These are phyloP conservation scores for Neckera pumila DNA, from an alignment of 225 moss, liverwort and hornwort genomes.

Conservation along the genomic window DNA sequence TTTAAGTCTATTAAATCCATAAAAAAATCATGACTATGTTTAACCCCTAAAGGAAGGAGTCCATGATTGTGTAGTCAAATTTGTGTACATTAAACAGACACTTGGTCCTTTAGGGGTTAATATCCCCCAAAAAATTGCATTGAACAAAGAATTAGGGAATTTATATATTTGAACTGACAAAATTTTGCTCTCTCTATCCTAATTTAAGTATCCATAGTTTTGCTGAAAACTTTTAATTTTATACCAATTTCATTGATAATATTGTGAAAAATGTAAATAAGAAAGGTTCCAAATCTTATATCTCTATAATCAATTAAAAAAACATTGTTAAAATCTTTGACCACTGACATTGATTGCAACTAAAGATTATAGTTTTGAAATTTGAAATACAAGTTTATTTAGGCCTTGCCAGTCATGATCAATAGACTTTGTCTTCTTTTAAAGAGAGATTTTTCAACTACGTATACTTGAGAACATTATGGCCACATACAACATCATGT, in stretches of 20 bases:
- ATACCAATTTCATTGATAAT: not conserved
- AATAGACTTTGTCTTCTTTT: not conserved
- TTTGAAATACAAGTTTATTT: not conserved
- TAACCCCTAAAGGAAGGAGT: too few relatives aligned
- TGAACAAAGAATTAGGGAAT: too few relatives aligned
- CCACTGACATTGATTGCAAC: not conserved
- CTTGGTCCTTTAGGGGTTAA: too few relatives aligned
- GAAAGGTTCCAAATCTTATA: not conserved
- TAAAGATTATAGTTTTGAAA: not conserved
- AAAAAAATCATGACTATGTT: not conserved
- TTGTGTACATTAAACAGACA: too few relatives aligned
- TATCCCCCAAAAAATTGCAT: too few relatives aligned
- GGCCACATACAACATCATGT: accelerated
- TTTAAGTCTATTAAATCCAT: not conserved
- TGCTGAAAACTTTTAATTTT: not conserved
- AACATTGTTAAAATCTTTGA: not conserved
- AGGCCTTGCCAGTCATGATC: accelerated
- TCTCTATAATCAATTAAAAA: not conserved
- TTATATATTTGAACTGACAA: not conserved
- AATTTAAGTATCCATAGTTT: accelerated
- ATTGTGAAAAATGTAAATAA: not conserved
- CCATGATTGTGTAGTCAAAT: too few relatives aligned
- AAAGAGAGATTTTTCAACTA: not conserved
- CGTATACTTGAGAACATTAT: not conserved
- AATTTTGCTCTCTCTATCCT: accelerated